Conservation (phyloP, 305 asterid genomes). For the Nicotiana rustica region DNA sequence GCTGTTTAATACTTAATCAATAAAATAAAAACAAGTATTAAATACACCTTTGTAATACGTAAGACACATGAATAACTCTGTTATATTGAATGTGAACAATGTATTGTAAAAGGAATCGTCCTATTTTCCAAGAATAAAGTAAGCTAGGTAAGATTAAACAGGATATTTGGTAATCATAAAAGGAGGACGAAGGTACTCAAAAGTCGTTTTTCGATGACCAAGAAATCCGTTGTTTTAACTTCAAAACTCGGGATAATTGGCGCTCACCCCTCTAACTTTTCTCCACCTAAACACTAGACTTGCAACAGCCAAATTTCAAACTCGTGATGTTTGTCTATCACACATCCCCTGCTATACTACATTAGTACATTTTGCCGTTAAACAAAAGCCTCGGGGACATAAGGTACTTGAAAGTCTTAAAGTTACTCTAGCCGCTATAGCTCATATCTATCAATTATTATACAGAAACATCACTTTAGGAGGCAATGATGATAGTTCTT, state of each 20-base stretch:
- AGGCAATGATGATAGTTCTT: slow-evolving; percentile 1
- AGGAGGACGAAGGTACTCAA: not conserved
- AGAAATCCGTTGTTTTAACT: not conserved
- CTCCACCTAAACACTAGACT: not conserved
- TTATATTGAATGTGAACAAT: not conserved
- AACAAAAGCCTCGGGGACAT: not conserved
- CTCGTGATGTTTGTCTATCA: not conserved
- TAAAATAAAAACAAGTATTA: not conserved
- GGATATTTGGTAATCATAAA: not conserved
- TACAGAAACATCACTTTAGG: not conserved
- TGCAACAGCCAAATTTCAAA: not conserved
- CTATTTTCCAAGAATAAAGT: not conserved
- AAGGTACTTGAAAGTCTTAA: not conserved
- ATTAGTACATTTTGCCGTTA: not conserved
- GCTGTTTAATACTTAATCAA: not conserved
- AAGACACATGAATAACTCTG: not conserved
- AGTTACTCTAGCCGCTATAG: slow-evolving; percentile 4
- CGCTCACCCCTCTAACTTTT: not conserved
- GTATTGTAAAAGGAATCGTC: not conserved
- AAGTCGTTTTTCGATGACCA: not conserved
- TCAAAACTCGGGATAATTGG: not conserved
- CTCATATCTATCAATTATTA: not conserved
- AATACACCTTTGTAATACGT: not conserved
- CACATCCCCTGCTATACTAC: not conserved
- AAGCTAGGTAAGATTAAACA: not conserved